Evolutionary conservation across 2,329 filamentous ascomycete species (phyloP).

Genomic region (Apiospora kogelbergensis): DNA sequence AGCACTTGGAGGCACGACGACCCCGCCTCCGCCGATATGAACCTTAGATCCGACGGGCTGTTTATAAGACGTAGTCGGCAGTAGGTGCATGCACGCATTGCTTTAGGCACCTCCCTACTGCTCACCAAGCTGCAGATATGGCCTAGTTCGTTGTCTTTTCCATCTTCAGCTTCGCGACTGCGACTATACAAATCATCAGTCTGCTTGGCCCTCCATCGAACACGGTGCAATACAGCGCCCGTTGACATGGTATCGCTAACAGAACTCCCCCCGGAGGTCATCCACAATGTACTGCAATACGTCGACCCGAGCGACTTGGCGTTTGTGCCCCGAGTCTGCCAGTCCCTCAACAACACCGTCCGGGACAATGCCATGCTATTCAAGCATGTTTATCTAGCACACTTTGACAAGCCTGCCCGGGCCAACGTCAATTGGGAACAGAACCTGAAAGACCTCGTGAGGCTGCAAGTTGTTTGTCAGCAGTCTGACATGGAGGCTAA

Average conservation of each 20-base stretch:
- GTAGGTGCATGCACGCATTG: not conserved
- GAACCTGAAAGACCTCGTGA: slow-evolving; percentile 44
- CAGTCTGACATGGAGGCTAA: slow-evolving; percentile 34
- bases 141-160: not conserved
- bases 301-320: slow-evolving; percentile 58
- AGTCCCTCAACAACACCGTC: slow-evolving; percentile 52
- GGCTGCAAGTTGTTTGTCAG: slow-evolving; percentile 43
- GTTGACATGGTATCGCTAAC: slow-evolving; percentile 24
- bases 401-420: slow-evolving; percentile 44
- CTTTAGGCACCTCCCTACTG: not conserved
- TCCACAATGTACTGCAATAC: slow-evolving; percentile 59
- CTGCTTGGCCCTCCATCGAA: not conserved
- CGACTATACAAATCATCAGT: not conserved
- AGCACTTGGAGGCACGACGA: not conserved
- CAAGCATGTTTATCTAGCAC: slow-evolving; percentile 60
- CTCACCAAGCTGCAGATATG: not conserved
- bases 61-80: not conserved
- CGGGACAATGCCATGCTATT: slow-evolving; percentile 58
- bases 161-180: not conserved
- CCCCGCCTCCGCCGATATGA: not conserved
- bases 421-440: slow-evolving; percentile 41
- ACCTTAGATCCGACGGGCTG: not conserved
- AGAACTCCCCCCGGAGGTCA: slow-evolving; percentile 59
- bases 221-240: not conserved
- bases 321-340: slow-evolving; percentile 51